A percentile compares a stretch with the other conserved stretches of the same genome.
Evolutionary conservation across 1,139 yeast genomes (phyloP).

Genomic region (Diutina neorugosa): DNA sequence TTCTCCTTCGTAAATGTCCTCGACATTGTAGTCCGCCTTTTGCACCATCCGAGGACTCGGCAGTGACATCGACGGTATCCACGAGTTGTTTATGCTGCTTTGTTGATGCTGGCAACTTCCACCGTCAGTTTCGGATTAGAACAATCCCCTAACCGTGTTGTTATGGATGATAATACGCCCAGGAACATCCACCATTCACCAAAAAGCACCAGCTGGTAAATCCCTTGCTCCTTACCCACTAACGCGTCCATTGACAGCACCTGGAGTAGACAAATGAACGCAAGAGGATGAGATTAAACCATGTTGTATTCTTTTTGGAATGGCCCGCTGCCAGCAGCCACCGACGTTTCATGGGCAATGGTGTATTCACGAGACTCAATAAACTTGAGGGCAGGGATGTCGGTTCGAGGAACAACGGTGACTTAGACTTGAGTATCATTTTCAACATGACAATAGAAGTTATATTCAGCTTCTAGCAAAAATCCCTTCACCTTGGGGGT

Average conservation of each 20-base stretch:
- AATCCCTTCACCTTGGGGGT: slow-evolving; percentile 66
- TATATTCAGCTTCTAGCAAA: slow-evolving; percentile 56
- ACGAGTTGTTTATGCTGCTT: background rate
- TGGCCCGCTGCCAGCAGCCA: slow-evolving; percentile 20
- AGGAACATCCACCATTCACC: slow-evolving; percentile 55
- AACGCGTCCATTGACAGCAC: slow-evolving; percentile 26
- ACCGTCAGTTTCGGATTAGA: slow-evolving; percentile 46
- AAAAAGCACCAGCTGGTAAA: slow-evolving; percentile 46
- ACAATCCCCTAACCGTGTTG: slow-evolving; percentile 30
- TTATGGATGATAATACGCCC: slow-evolving; percentile 36
- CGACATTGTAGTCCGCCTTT: slow-evolving; percentile 62
- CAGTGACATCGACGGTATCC: background rate
- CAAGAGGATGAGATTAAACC: background rate
- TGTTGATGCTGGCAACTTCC: slow-evolving; percentile 9
- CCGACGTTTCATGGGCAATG: slow-evolving; percentile 50
- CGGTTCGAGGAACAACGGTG: slow-evolving; percentile 21
- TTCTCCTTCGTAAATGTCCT: slow-evolving; percentile 86
- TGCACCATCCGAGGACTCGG: slow-evolving; percentile 40
- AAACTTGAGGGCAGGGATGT: slow-evolving; percentile 17
- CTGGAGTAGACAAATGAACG: slow-evolving; percentile 7
- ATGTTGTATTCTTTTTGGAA: slow-evolving; percentile 15
- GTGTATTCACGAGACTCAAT: slow-evolving; percentile 8
- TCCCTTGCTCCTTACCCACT: slow-evolving; percentile 44
- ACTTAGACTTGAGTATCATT: background rate
- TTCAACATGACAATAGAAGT: slow-evolving; percentile 64